Base-by-base conservation (phyloP, 2,329 filamentous ascomycete genomes). In the Diaporthe batatas region DNA sequence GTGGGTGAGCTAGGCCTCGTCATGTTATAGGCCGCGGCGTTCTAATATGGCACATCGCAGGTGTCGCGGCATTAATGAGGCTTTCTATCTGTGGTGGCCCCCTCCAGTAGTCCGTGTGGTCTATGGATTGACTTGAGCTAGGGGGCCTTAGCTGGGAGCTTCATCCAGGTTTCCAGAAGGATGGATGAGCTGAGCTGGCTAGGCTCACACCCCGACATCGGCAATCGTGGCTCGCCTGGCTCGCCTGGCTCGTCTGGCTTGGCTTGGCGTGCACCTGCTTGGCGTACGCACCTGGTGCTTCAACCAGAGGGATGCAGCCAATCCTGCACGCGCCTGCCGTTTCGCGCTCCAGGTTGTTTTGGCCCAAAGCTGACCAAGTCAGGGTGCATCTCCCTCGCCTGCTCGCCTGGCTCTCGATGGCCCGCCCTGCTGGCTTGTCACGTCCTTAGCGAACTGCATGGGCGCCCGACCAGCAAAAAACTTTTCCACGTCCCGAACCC, bases 271-370 rank as follows among this genome's bases (percentile, higher is more conserved):
- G 47, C 39, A 53, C 21, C 47, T 39, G 62, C 62, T 54, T 64
- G 59, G 51, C 58, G 44, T 34, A 32, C 53, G 49, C 57, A 70
- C 25, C 54, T 39, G 25, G 18, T 69, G 68, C 72, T 74, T 65
- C 44, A 72, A 49, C 16, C 71, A 65, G 62, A 53, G 21, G 23
- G 36, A 36, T n/a, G 49, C 70, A 69, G 39, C 72, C 72, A 74
- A 74, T 71, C 34, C 47, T 36, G 47, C 32, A 68, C 62, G 72
- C 69, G 72, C 70, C 62, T 68, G n/a, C 59, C 49, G 69, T 74
- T 42, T 68, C 64, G 49, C 55, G 54, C 65, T 68, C 49, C 47
- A 57, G 42, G 64, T 44, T 58, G 55, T 72, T 44, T 72, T 68
- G 64, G 62, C 57, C 57, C 57, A 62, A 29, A 62, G 36, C 57